Percentiles rank a stretch among this genome's conserved stretches.
Conservation (phyloP, 2,329 filamentous ascomycete species). For the Catunica adiposa region DNA sequence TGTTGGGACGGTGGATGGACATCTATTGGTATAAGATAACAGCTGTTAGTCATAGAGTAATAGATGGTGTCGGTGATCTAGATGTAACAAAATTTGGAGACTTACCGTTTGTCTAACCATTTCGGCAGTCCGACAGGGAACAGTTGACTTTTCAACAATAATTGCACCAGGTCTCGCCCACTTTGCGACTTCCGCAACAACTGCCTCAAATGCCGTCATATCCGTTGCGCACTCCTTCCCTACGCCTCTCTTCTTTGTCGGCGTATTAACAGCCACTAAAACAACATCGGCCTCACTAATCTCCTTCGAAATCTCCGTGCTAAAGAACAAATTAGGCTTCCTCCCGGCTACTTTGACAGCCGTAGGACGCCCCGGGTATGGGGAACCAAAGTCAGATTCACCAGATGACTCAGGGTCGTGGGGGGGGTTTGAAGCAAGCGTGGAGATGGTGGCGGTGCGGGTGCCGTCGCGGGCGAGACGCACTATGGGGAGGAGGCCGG, state of each 20-base stretch:
- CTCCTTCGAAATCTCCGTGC: constrained; percentile 43
- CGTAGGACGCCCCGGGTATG: not conserved
- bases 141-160: constrained; percentile 68
- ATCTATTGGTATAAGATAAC: constrained; percentile 25
- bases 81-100: too few relatives aligned
- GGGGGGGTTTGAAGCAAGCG: constrained; percentile 20
- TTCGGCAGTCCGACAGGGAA: constrained; percentile 58
- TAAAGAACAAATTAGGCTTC: constrained; percentile 55
- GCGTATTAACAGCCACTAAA: constrained; percentile 63
- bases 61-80: not conserved
- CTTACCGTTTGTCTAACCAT: constrained; percentile 51
- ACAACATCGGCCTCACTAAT: constrained; percentile 57
- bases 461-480: constrained; percentile 44
- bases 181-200: constrained; percentile 48
- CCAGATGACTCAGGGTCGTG: constrained; percentile 12
- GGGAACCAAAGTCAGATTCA: not conserved
- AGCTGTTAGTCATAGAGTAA: not conserved
- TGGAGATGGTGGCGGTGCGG: constrained; percentile 27
- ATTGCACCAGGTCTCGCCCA: constrained; percentile 51
- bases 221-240: constrained; percentile 58
- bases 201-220: constrained; percentile 55
- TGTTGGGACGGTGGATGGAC: constrained; percentile 40
- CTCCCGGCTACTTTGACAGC: constrained; percentile 27
- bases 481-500: constrained; percentile 52
- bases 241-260: constrained; percentile 53